Base-by-base conservation (phyloP, 2,329 filamentous ascomycete species). In the Sphaceloma murrayae region DNA sequence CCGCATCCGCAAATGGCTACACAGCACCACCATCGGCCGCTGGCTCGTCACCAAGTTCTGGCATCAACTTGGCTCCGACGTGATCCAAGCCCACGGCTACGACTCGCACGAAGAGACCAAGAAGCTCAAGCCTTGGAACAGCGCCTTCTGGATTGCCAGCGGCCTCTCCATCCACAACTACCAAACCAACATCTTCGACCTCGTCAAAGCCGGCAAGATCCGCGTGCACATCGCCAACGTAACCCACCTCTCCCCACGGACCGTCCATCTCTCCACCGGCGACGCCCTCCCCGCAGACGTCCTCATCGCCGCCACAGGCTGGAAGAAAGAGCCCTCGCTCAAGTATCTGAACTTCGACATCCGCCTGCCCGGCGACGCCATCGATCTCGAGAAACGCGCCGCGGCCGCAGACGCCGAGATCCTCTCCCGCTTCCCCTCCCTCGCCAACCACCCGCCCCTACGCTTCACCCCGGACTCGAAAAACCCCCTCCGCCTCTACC, bases 161-260 rank as follows among this genome's bases (percentile, higher is more conserved):
- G 68, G 67, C 0, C 63, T 80, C 22, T 73, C 72, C 34, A 78
- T 81, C 21, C 63, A 77, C 46, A 82, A 80, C 54, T 81, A 76
- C 52, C 66, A 47, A 19, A 52, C 64, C 2, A 65, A 74, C 50
- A 70, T 80, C 53, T 74, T 78, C 54, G 69, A 74, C 4, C 60
- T 77, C 9, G 66, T 82, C 8, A 65, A 64, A 33, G 56, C 65
- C 4, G 72, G 73, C 3, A 66, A 62, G n/a, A 70, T 81, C 24
- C 64, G 65, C 13, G 62, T 82, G 1, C 67, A 78, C 38, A 56
- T 77, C 5, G 68, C 68, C 22, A 73, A 80, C 34, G 65, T 82
- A 4, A 58, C 61, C 2, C 61, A 62, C 16, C 62, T 81, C 3
- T 64, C 65, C 0, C 53, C 62, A 2, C 55, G 63, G 13, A 62